Conservation (phyloP, 257 asterid species). For the Solanum bulbocastanum region DNA sequence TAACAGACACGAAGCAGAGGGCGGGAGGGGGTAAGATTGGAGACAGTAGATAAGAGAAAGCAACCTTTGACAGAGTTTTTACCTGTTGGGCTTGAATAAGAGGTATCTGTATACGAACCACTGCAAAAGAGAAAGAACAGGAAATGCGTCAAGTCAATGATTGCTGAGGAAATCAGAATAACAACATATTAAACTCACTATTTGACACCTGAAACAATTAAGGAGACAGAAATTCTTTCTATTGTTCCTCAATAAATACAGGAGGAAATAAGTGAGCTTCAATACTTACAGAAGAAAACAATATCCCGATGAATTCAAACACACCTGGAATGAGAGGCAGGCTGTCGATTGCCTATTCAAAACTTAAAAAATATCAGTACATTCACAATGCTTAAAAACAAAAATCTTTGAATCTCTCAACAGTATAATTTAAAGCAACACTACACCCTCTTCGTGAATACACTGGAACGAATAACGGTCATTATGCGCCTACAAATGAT, state of each 20-base stretch:
- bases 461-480: not conserved
- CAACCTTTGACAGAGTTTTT: not conserved
- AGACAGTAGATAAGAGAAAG: not conserved
- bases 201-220: not conserved
- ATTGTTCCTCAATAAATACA: not conserved
- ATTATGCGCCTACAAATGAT: not conserved
- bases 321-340: constrained; percentile 63
- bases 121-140: constrained; percentile 29
- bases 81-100: constrained; percentile 91
- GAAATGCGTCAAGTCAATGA: constrained; percentile 3
- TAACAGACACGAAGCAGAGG: not conserved
- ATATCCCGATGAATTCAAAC: constrained; percentile 68
- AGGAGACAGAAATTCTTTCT: not conserved
- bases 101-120: constrained; percentile 90
- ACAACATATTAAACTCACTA: not conserved
- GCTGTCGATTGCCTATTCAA: constrained; percentile 60
- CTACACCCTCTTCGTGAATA: not conserved
- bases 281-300: constrained; percentile 68
- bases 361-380: constrained; percentile 5
- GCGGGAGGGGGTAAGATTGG: not conserved
- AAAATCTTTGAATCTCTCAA: not conserved
- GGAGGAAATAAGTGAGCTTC: not conserved
- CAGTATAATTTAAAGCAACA: not conserved
- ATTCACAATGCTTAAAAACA: not conserved
- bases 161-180: not conserved